Evolutionary conservation across 1,284 basidiomycete genomes (phyloP).

Genomic region (Cutaneotrichosporon curvatum): DNA sequence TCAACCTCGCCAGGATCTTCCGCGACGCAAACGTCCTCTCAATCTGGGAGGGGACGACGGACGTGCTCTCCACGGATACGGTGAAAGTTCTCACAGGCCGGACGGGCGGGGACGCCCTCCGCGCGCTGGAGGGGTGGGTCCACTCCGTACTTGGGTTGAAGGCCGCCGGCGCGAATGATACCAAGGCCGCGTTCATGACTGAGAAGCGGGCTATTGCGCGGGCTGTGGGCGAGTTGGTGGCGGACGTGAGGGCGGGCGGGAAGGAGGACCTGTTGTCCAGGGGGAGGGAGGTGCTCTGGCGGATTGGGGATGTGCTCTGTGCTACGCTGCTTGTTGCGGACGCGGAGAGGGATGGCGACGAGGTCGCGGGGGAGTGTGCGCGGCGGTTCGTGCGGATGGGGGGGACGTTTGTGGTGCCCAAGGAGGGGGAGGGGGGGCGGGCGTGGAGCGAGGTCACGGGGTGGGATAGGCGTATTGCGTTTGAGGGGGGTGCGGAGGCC

Average conservation of each 20-base stretch:
- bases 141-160: background rate
- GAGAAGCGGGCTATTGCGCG: background rate
- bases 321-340: conserved; percentile 13
- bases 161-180: background rate
- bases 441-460: conserved; percentile 6
- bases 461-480: conserved; percentile 14
- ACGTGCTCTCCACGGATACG: conserved; percentile 17
- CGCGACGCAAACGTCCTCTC: conserved; percentile 65
- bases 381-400: conserved; percentile 7
- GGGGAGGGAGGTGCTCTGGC: conserved; percentile 7
- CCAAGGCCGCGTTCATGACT: background rate
- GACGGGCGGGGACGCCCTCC: background rate
- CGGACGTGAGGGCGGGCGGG: background rate
- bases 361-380: conserved; percentile 8
- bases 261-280: conserved; percentile 10
- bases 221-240: background rate
- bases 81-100: conserved; percentile 15
- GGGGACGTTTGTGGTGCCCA: background rate
- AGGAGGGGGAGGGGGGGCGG: background rate
- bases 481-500: conserved; percentile 6
- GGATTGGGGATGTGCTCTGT: conserved; percentile 11
- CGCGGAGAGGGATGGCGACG: conserved; percentile 11
- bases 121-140: conserved; percentile 9
- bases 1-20: conserved; percentile 43
- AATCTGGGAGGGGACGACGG: conserved; percentile 69